Percentiles rank a stretch among this genome's conserved stretches.
These are phyloP conservation scores for Colletotrichum gloeosporioides DNA, from an alignment of 2,329 filamentous ascomycete genomes.

Conservation along the genomic window DNA sequence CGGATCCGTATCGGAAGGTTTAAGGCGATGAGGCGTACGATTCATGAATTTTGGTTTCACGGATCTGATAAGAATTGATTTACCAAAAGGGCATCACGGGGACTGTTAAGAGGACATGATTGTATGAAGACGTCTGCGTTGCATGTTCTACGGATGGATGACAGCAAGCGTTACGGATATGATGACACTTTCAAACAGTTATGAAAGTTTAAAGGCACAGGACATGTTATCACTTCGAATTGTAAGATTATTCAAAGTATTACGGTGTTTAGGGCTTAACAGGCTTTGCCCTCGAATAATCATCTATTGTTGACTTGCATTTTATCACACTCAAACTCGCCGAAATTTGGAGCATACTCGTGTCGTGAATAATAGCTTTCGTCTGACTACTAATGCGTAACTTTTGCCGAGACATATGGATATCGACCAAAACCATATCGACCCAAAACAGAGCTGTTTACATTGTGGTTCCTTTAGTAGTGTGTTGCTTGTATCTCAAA, in stretches of 20 bases:
- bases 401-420: too few relatives aligned
- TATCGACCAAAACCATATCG: too few relatives aligned
- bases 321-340: background rate
- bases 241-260: background rate
- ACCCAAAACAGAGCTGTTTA: too few relatives aligned
- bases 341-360: background rate
- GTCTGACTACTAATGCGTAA: too few relatives aligned
- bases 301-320: background rate
- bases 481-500: too few relatives aligned
- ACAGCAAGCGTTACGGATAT: background rate
- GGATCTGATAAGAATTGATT: background rate
- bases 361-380: background rate
- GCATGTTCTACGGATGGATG: background rate
- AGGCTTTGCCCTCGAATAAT: background rate
- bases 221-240: background rate
- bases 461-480: too few relatives aligned
- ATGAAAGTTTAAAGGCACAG: background rate
- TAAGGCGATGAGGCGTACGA: background rate
- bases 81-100: background rate
- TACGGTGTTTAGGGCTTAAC: background rate
- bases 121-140: background rate
- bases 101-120: background rate
- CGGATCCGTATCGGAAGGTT: constrained; percentile 1
- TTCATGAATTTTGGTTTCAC: background rate
- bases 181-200: background rate